Evolutionary conservation across 768 basidiomycete species (phyloP).

Genomic region (Lactifluus subvellereus): DNA sequence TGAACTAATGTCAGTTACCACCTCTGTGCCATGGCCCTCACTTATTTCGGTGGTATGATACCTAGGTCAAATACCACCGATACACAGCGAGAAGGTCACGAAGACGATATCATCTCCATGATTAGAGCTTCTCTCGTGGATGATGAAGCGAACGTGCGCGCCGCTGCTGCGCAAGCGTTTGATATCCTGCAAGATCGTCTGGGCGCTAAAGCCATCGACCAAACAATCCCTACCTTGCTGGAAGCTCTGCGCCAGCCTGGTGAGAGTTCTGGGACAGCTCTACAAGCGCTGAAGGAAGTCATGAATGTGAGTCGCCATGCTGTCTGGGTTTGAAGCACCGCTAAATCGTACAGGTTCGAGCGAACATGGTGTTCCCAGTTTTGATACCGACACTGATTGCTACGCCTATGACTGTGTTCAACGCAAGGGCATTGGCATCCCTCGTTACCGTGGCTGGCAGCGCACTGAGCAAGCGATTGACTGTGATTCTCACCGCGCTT

Average conservation of each 20-base stretch:
- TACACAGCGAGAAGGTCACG: slow-evolving; percentile 77
- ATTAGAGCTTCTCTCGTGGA: slow-evolving; percentile 85
- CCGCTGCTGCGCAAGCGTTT: slow-evolving; percentile 85
- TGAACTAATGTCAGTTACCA: slow-evolving; percentile 69
- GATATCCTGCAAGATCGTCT: slow-evolving; percentile 91
- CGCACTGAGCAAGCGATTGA: slow-evolving; percentile 80
- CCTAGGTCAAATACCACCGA: slow-evolving; percentile 78
- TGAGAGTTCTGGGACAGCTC: slow-evolving; percentile 88
- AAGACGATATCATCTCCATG: slow-evolving; percentile 81
- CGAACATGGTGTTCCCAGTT: slow-evolving; percentile 93
- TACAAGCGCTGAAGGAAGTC: slow-evolving; percentile 89
- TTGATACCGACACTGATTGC: slow-evolving; percentile 90
- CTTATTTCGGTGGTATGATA: slow-evolving; percentile 17
- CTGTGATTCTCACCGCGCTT: slow-evolving; percentile 70
- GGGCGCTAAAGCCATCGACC: slow-evolving; percentile 87
- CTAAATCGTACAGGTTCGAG: slow-evolving; percentile 61
- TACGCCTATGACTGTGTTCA: slow-evolving; percentile 91
- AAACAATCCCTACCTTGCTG: slow-evolving; percentile 91
- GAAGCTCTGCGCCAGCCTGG: slow-evolving; percentile 93
- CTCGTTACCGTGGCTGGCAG: slow-evolving; percentile 91
- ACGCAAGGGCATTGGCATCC: slow-evolving; percentile 83
- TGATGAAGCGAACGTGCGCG: slow-evolving; percentile 74
- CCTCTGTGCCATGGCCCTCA: neutral
- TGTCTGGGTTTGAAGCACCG: neutral
- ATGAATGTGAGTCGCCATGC: slow-evolving; percentile 62